Percentiles rank a stretch among this genome's conserved stretches.
These are phyloP conservation scores for Pholiota microspora DNA, from an alignment of 768 basidiomycete genomes.

Conservation along the genomic window DNA sequence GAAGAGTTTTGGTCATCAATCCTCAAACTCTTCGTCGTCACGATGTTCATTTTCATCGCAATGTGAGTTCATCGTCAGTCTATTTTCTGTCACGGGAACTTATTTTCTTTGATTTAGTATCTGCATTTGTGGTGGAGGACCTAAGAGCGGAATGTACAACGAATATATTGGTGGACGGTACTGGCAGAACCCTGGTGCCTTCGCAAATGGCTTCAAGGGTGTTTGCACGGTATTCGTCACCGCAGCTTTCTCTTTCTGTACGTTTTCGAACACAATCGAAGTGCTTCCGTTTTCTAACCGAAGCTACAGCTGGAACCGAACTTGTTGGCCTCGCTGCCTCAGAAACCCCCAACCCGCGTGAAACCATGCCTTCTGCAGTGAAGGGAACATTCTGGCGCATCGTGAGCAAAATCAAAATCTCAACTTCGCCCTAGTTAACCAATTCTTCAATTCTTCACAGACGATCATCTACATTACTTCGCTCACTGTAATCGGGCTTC, in stretches of 20 bases:
- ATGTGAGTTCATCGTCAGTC: slow-evolving; percentile 38
- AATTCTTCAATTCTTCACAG: too few relatives aligned
- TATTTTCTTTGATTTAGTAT: too few relatives aligned
- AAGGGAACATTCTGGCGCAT: slow-evolving; percentile 51
- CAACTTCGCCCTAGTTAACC: background rate
- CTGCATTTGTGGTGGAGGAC: slow-evolving; percentile 42
- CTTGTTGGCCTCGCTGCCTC: slow-evolving; percentile 44
- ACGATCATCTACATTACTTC: slow-evolving; percentile 45
- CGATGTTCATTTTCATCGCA: slow-evolving; percentile 46
- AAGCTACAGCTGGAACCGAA: slow-evolving; percentile 39
- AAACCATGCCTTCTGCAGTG: slow-evolving; percentile 42
- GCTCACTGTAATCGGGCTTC: slow-evolving; percentile 41
- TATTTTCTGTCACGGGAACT: too few relatives aligned
- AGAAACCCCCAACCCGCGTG: slow-evolving; percentile 45
- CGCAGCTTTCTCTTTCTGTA: slow-evolving; percentile 42
- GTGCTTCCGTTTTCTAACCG: background rate
- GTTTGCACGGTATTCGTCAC: slow-evolving; percentile 46
- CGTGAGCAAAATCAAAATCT: slow-evolving; percentile 21
- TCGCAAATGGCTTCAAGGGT: slow-evolving; percentile 46
- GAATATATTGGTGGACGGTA: slow-evolving; percentile 36
- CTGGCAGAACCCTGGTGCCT: slow-evolving; percentile 39
- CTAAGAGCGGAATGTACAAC: slow-evolving; percentile 30
- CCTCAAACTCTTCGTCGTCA: slow-evolving; percentile 43
- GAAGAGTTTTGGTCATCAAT: slow-evolving; percentile 52
- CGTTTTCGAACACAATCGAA: background rate